Evolutionary conservation across 1,284 basidiomycete genomes (phyloP).

Genomic region (Ustilago curta): DNA sequence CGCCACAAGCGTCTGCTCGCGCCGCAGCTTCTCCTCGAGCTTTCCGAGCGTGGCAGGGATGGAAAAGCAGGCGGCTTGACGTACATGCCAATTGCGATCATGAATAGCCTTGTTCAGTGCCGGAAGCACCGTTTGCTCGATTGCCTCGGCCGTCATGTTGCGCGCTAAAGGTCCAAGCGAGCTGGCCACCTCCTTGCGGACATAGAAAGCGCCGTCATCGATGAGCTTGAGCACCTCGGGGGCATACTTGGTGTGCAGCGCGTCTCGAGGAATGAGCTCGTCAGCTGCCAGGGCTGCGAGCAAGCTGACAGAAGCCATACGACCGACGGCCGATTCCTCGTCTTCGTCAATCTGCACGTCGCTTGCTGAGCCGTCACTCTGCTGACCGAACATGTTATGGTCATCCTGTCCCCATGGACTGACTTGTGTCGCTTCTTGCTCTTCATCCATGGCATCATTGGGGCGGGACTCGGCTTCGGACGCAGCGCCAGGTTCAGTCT

Average conservation of each 20-base stretch:
- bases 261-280: slow-evolving; percentile 72
- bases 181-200: slow-evolving; percentile 88
- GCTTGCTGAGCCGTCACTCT: slow-evolving; percentile 41
- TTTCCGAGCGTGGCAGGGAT: slow-evolving; percentile 73
- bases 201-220: slow-evolving; percentile 83
- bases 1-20: slow-evolving; percentile 54
- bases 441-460: slow-evolving; percentile 33
- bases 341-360: slow-evolving; percentile 50
- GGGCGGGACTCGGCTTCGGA: neutral
- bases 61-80: slow-evolving; percentile 87
- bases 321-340: slow-evolving; percentile 84
- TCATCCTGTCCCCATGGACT: slow-evolving; percentile 34
- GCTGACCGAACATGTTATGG: slow-evolving; percentile 33
- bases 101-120: slow-evolving; percentile 79
- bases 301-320: slow-evolving; percentile 90
- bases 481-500: neutral
- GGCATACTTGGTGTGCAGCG: slow-evolving; percentile 79
- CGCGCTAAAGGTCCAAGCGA: slow-evolving; percentile 89
- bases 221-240: slow-evolving; percentile 83
- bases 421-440: slow-evolving; percentile 17
- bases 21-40: slow-evolving; percentile 40
- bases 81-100: slow-evolving; percentile 85
- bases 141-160: slow-evolving; percentile 79
- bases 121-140: slow-evolving; percentile 74
- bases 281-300: slow-evolving; percentile 80